Base-by-base conservation (phyloP, 768 basidiomycete genomes). In the Termitomyces sp. region DNA sequence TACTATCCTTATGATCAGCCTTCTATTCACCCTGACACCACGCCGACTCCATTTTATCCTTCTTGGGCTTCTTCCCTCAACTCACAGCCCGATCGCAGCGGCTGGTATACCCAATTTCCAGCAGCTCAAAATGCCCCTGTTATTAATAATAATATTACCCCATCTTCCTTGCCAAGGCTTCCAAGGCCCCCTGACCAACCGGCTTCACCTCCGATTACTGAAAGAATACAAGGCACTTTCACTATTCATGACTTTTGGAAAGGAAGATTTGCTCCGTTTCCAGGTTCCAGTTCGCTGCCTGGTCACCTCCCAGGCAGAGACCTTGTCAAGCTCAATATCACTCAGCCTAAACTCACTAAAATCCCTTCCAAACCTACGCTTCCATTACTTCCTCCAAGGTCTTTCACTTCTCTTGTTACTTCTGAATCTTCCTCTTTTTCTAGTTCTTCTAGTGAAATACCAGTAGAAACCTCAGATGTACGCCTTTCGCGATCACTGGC, bases 261-360 rank as follows among this genome's bases (percentile, higher is more conserved):
- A 60, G 76, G 74, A 15, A 68, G 76, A 49, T 66, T 80, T 27
- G 78, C 76, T 8, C 76, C 78, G 22, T 69, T 77, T 49, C 77
- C 78, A 6, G 78, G 77, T 6, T 72, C 68, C 57, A 68, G 67
- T 16, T 80, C 78, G 5, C 63, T 63, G 4, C 72, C 74, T 11
- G 68, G 71, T 55, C 65, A 76, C 33, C 60, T 73, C 20, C 66
- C 69, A 20, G 67, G 65, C 49, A 69, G 62, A 55, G 66, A 67
- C 41, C 52, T 37, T 3, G 53, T 36, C 47, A 56, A 47, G 30
- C 42, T 63, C 58, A 58, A 58, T 57, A 65, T 65, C 45, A 63
- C 45, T 49, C 67, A 61, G 46, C 64, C 60, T 54, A 34, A 57
- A 24, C 16, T n/a, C 39, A 55, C 41, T 22, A 64, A 54, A 36